Evolutionary conservation across 345 rosid genomes (phyloP).

Genomic region (Pelargonium nanum): DNA sequence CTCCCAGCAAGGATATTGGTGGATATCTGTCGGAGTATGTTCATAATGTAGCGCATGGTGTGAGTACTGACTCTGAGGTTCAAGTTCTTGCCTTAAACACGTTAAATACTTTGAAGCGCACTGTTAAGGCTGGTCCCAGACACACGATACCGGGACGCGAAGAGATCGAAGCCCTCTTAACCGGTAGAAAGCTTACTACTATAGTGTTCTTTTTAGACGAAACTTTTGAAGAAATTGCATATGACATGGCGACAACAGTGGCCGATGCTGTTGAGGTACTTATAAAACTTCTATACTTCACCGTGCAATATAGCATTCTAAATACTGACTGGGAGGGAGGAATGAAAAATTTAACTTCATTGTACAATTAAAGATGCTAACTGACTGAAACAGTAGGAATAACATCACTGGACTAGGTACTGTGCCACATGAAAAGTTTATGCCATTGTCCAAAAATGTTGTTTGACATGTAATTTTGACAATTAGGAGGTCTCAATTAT

Average conservation of each 20-base stretch:
- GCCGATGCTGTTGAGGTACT: conserved; percentile 96
- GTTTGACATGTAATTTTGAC: no score
- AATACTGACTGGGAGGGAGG: no score
- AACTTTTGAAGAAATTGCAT: conserved; percentile 93
- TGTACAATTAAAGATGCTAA: no score
- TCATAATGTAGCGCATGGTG: conserved; percentile 68
- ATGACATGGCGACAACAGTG: conserved; percentile 93
- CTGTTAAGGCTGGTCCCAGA: conserved; percentile 93
- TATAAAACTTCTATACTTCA: neutral
- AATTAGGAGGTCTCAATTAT: no score
- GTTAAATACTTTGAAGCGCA: conserved; percentile 74
- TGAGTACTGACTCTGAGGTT: conserved; percentile 57
- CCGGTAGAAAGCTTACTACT: conserved; percentile 78
- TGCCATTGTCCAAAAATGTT: no score
- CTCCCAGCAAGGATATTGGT: conserved; percentile 96
- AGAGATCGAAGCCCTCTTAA: conserved; percentile 89
- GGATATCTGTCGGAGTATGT: conserved; percentile 87
- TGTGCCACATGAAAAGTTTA: no score
- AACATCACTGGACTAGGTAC: no score
- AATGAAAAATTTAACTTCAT: no score
- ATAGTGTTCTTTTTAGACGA: conserved; percentile 93
- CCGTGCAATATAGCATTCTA: no score
- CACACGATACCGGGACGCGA: conserved; percentile 83
- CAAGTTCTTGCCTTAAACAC: conserved; percentile 73
- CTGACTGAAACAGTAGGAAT: neutral